Evolutionary conservation across 345 rosid genomes (phyloP).

Genomic region (Salix udensis): DNA sequence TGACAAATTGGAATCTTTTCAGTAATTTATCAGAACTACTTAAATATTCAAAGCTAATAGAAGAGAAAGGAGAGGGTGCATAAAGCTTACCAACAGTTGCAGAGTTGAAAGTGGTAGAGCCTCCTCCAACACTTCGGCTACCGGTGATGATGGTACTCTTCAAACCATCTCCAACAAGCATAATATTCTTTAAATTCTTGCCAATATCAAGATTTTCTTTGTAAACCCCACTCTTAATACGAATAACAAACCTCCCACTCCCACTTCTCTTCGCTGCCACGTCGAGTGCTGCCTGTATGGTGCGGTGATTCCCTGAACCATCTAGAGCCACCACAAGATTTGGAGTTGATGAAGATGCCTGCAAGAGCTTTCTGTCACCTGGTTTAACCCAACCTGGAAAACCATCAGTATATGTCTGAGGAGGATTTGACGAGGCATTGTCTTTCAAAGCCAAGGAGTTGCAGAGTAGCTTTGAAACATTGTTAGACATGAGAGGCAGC

Average conservation of each 20-base stretch:
- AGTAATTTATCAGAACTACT: too few relatives aligned
- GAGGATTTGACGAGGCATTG: constrained; percentile 15
- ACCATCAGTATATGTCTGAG: constrained; percentile 39
- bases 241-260: constrained; percentile 61
- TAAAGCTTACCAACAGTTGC: constrained; percentile 72
- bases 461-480: constrained; percentile 59
- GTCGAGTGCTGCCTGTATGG: constrained; percentile 59
- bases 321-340: constrained; percentile 73
- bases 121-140: constrained; percentile 61
- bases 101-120: constrained; percentile 74
- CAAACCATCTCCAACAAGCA: constrained; percentile 73
- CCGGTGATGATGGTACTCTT: constrained; percentile 63
- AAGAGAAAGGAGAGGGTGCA: not conserved
- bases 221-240: constrained; percentile 63
- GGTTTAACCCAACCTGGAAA: constrained; percentile 66
- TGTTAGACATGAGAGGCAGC: constrained; percentile 57
- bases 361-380: constrained; percentile 61
- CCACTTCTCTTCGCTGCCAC: constrained; percentile 54
- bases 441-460: constrained; percentile 60
- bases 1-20: too few relatives aligned
- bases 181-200: constrained; percentile 48
- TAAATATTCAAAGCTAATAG: not conserved
- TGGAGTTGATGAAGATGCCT: constrained; percentile 32
- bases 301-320: constrained; percentile 55
- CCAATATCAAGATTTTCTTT: constrained; percentile 60